phyloP scores from a whole-genome alignment of 108 stramenopile genomes.

The Pinguiococcus pyrenoidosus region DNA sequence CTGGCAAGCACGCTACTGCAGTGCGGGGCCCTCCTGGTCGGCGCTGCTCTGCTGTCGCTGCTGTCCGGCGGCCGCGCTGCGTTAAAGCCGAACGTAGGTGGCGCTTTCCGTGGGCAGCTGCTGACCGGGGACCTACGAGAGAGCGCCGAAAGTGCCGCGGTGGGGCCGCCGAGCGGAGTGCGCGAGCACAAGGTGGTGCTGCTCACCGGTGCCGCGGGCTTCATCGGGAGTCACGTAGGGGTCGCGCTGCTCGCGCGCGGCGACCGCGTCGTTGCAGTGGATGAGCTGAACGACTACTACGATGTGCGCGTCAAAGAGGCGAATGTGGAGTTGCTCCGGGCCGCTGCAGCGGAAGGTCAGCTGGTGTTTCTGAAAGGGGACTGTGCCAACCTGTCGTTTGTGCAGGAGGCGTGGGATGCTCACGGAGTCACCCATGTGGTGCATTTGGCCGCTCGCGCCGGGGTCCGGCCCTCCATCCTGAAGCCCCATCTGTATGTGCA shows the following conservation, averaged over 20 bases:
- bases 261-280: conserved; percentile 75
- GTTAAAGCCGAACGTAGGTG: too few species aligned
- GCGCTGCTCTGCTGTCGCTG: too few species aligned
- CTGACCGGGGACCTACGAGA: too few species aligned
- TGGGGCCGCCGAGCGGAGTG: too few species aligned
- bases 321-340: conserved; percentile 56
- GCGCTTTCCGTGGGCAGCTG: too few species aligned
- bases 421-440: conserved; percentile 1
- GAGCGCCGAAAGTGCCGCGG: too few species aligned
- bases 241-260: conserved; percentile 66
- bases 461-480: neutral
- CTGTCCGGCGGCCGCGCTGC: too few species aligned
- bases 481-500: neutral
- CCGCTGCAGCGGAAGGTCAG: conserved; percentile 9
- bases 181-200: too few species aligned
- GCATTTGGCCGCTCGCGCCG: conserved; percentile 8
- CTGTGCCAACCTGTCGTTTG: conserved; percentile 73
- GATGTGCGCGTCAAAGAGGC: conserved; percentile 65
- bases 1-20: too few species aligned
- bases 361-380: conserved; percentile 56
- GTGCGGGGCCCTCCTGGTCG: too few species aligned
- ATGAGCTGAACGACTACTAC: conserved; percentile 93
- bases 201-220: neutral
- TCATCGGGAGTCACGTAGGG: too few species aligned
- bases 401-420: conserved; percentile 60